Percentiles rank a stretch among this genome's conserved stretches.
phyloP scores from a whole-genome alignment of 768 basidiomycete genomes.

The Nidula microcarpa region DNA sequence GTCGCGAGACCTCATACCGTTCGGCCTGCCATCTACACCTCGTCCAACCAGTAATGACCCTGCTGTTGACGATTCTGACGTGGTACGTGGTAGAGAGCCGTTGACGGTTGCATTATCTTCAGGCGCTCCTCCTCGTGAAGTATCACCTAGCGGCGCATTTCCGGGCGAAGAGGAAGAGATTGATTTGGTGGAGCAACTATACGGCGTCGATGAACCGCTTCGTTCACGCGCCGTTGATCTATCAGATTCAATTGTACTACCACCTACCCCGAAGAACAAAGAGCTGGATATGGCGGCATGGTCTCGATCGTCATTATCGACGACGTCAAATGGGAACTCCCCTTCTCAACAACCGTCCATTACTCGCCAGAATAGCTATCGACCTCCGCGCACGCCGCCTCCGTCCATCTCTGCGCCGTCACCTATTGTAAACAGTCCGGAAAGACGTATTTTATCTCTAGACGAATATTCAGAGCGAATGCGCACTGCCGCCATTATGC shows the following conservation, averaged over 20 bases:
- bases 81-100: slow-evolving; percentile 17
- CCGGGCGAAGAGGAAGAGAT: slow-evolving; percentile 72
- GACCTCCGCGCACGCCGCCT: slow-evolving; percentile 5
- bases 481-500: slow-evolving; percentile 98
- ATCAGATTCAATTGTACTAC: slow-evolving; percentile 81
- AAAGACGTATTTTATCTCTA: slow-evolving; percentile 56
- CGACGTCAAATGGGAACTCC: slow-evolving; percentile 13
- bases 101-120: neutral
- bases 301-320: slow-evolving; percentile 59
- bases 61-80: slow-evolving; percentile 21
- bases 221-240: slow-evolving; percentile 71
- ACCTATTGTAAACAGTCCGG: slow-evolving; percentile 7
- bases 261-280: slow-evolving; percentile 80
- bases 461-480: slow-evolving; percentile 99
- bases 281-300: slow-evolving; percentile 85
- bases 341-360: slow-evolving; percentile 9
- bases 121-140: slow-evolving; percentile 10
- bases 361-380: neutral
- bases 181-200: slow-evolving; percentile 95
- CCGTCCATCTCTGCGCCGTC: slow-evolving; percentile 6
- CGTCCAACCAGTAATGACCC: slow-evolving; percentile 12
- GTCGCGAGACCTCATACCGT: slow-evolving; percentile 52
- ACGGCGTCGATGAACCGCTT: slow-evolving; percentile 74
- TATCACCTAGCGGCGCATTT: slow-evolving; percentile 13
- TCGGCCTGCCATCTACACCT: slow-evolving; percentile 20